Evolutionary conservation across 345 rosid species (phyloP).

Genomic region (Corymbia maculata): DNA sequence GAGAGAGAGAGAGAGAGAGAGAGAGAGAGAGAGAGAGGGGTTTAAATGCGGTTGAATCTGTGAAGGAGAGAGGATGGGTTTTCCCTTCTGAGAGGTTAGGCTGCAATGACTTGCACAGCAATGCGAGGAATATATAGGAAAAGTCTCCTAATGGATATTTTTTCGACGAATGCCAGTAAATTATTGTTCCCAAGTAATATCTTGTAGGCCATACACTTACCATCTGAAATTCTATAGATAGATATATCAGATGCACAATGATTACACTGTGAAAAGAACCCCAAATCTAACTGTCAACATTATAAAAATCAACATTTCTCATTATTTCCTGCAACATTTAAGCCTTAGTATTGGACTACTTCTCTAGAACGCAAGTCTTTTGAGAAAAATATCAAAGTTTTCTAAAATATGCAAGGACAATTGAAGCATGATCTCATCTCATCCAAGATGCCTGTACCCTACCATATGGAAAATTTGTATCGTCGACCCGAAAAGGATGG

Average conservation of each 20-base stretch:
- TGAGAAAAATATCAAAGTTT: neutral
- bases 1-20: neutral
- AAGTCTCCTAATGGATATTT: neutral
- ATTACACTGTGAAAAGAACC: neutral
- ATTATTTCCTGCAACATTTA: neutral
- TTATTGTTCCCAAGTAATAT: neutral
- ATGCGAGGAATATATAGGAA: neutral
- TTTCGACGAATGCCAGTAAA: neutral
- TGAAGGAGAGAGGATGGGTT: neutral
- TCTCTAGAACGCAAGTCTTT: neutral
- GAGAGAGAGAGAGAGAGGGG: neutral
- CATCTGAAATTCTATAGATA: neutral
- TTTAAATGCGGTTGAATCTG: neutral
- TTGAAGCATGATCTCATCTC: neutral
- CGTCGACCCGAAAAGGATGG: neutral
- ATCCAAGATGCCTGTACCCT: neutral
- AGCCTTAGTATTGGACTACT: neutral
- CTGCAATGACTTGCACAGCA: neutral
- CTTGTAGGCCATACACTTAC: neutral
- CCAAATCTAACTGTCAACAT: neutral
- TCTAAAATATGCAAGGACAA: neutral
- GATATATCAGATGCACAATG: neutral
- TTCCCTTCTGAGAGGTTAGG: neutral
- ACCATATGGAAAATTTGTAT: neutral
- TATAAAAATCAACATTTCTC: neutral